A percentile compares a stretch with the other conserved stretches of the same genome.
Evolutionary conservation across 768 basidiomycete genomes (phyloP).

Genomic region (Cystofilobasidium bisporidii): DNA sequence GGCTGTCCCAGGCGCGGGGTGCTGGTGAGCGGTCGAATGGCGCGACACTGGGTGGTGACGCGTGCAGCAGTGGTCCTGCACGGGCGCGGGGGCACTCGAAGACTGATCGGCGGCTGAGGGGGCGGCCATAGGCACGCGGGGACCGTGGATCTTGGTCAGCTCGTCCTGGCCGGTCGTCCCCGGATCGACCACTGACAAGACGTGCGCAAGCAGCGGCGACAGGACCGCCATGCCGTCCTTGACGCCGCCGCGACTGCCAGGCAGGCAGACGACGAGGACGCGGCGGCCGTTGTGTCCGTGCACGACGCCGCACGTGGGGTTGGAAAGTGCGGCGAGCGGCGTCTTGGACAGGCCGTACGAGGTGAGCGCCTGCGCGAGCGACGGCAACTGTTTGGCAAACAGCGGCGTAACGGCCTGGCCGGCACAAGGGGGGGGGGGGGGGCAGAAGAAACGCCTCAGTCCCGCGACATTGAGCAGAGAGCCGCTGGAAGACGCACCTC

Average conservation of each 20-base stretch:
- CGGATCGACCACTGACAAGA: conserved; percentile 18
- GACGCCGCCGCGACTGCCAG: conserved; percentile 77
- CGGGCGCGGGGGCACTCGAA: conserved; percentile 37
- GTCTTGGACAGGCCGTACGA: conserved; percentile 62
- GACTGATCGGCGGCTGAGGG: not conserved
- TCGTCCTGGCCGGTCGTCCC: not conserved
- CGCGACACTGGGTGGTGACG: not conserved
- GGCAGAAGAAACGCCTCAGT: too few relatives aligned
- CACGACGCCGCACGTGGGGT: conserved; percentile 60
- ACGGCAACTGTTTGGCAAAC: conserved; percentile 44
- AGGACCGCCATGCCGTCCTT: conserved; percentile 50
- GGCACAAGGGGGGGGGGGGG: too few relatives aligned
- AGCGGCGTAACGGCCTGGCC: conserved; percentile 36
- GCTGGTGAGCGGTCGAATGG: not conserved
- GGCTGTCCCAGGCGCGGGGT: conserved; percentile 34
- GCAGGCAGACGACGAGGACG: conserved; percentile 67
- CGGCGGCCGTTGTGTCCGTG: conserved; percentile 40
- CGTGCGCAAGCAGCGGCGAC: conserved; percentile 32
- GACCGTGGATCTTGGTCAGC: conserved; percentile 10
- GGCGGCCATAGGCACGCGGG: conserved; percentile 39
- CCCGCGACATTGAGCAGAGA: too few relatives aligned
- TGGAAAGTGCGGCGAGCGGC: conserved; percentile 67
- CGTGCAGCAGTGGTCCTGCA: not conserved
- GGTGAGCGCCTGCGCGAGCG: conserved; percentile 65
- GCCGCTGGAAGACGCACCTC: too few relatives aligned